These are phyloP conservation scores for Trichoderma sp. DNA, from an alignment of 2,329 filamentous ascomycete species.

Conservation along the genomic window DNA sequence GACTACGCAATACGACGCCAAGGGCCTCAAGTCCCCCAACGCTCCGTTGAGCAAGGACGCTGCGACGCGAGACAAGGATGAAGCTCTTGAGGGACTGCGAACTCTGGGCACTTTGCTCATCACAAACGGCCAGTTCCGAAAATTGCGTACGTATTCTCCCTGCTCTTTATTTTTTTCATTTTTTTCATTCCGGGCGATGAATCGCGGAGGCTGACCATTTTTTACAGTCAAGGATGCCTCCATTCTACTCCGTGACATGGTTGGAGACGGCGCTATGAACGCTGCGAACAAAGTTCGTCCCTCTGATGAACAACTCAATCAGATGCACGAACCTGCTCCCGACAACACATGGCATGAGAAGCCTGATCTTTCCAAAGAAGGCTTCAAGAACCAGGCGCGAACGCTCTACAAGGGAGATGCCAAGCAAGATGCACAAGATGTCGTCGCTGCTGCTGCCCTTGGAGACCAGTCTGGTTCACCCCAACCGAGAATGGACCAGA, in stretches of 20 bases:
- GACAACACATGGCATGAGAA: conserved; percentile 94
- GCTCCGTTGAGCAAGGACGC: conserved; percentile 74
- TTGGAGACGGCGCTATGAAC: conserved; percentile 83
- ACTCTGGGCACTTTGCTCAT: conserved; percentile 88
- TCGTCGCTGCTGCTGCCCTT: conserved; percentile 60
- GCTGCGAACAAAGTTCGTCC: conserved; percentile 77
- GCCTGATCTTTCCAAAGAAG: conserved; percentile 73
- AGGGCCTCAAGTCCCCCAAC: conserved; percentile 62
- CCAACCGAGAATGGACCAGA: neutral
- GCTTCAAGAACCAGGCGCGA: conserved; percentile 70
- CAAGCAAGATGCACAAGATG: conserved; percentile 63
- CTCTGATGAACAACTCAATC: conserved; percentile 71
- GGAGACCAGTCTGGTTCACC: conserved; percentile 38
- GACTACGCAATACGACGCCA: conserved; percentile 73
- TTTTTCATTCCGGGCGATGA: neutral
- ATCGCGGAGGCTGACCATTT: conserved; percentile 31
- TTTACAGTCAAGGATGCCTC: conserved; percentile 72
- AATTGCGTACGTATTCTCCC: conserved; percentile 68
- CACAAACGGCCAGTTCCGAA: conserved; percentile 95
- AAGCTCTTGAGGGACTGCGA: conserved; percentile 81
- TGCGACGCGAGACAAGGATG: conserved; percentile 80
- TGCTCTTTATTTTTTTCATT: neutral
- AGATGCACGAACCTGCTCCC: conserved; percentile 81
- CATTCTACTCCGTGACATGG: conserved; percentile 84
- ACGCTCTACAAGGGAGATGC: conserved; percentile 59